phyloP scores from a whole-genome alignment of 2,329 filamentous ascomycete genomes.

The Fusarium oligoseptatum region DNA sequence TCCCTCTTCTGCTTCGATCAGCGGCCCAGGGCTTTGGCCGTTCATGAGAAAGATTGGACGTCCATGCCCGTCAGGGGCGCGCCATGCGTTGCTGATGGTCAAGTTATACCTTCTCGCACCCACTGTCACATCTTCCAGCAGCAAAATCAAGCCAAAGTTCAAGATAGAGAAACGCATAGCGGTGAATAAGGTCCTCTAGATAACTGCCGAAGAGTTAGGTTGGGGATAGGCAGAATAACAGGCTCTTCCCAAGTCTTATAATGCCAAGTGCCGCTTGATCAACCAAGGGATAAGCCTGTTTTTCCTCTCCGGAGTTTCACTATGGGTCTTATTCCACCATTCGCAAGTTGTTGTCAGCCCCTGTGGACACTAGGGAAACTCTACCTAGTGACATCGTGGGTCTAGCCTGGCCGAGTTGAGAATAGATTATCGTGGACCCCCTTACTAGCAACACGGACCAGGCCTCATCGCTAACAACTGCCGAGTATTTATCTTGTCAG shows the following conservation, averaged over 20 bases:
- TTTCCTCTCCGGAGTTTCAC: neutral
- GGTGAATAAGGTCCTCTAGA: neutral
- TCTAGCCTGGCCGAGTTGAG: neutral
- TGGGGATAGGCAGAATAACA: neutral
- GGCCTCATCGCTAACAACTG: neutral
- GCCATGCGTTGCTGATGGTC: neutral
- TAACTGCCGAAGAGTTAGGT: neutral
- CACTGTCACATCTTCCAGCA: neutral
- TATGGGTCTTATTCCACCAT: neutral
- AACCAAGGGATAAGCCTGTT: neutral
- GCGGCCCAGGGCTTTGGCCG: constrained; percentile 14
- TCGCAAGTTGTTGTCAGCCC: neutral
- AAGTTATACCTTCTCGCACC: neutral
- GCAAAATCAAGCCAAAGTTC: neutral
- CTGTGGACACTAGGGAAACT: neutral
- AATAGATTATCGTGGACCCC: neutral
- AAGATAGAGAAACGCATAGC: neutral
- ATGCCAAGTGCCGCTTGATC: neutral
- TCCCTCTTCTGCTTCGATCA: constrained; percentile 7
- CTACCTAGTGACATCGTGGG: neutral
- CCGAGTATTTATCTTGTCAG: neutral
- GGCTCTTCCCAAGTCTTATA: neutral
- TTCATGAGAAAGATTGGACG: constrained; percentile 16
- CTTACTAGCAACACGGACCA: neutral
- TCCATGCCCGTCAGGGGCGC: constrained; percentile 1